phyloP scores from a whole-genome alignment of 2,329 filamentous ascomycete species.

The Tolypocladium cylindrosporum region DNA sequence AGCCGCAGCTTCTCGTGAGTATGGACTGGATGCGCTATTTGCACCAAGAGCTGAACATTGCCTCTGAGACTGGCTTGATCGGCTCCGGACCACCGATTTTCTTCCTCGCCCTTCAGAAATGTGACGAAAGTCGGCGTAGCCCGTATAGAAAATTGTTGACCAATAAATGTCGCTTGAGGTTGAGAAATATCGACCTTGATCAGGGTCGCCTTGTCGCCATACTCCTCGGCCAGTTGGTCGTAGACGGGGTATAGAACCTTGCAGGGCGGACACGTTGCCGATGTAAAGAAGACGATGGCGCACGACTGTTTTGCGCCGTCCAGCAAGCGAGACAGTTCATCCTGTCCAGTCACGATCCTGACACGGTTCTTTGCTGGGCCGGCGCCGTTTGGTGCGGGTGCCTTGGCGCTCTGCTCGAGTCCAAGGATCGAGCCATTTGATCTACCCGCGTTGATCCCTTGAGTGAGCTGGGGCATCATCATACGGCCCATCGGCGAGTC shows the following conservation, averaged over 20 bases:
- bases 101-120: slow-evolving; percentile 64
- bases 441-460: slow-evolving; percentile 39
- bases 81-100: slow-evolving; percentile 73
- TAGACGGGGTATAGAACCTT: slow-evolving; percentile 74
- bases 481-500: slow-evolving; percentile 82
- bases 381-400: slow-evolving; percentile 4
- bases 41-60: slow-evolving; percentile 63
- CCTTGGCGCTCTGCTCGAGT: slow-evolving; percentile 29
- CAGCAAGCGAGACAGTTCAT: slow-evolving; percentile 25
- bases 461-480: slow-evolving; percentile 61
- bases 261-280: slow-evolving; percentile 76
- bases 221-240: slow-evolving; percentile 67
- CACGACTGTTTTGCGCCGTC: slow-evolving; percentile 55
- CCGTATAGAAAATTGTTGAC: slow-evolving; percentile 54
- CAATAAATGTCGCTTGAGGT: slow-evolving; percentile 53
- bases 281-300: slow-evolving; percentile 87
- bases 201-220: slow-evolving; percentile 56
- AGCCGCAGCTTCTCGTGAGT: slow-evolving; percentile 63
- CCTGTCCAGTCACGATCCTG: slow-evolving; percentile 42
- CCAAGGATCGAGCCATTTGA: slow-evolving; percentile 43
- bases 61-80: slow-evolving; percentile 56
- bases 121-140: slow-evolving; percentile 87
- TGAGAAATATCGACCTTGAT: slow-evolving; percentile 75
- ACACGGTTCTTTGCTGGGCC: slow-evolving; percentile 29
- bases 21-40: slow-evolving; percentile 67